A percentile compares a stretch with the other conserved stretches of the same genome.
Conservation (phyloP, 2,329 filamentous ascomycete genomes). For the Arthrobotrys sphaeroides region DNA sequence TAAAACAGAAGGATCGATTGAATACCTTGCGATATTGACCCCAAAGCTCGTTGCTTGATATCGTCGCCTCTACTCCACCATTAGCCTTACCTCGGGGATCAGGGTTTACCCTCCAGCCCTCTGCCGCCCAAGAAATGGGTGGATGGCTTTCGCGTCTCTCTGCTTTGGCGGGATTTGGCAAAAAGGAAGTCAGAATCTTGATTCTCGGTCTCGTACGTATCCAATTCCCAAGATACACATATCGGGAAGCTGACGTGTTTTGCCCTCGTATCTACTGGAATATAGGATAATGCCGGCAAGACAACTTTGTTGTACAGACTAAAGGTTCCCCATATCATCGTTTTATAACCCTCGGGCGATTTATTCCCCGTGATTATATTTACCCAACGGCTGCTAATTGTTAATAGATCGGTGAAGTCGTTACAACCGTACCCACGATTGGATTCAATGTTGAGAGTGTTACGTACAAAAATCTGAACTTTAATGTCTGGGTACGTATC, state of each 20-base stretch:
- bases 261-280: constrained; percentile 6
- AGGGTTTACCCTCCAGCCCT: background rate
- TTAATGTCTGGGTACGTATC: constrained; percentile 88
- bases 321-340: constrained; percentile 73
- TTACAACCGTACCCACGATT: constrained; percentile 98
- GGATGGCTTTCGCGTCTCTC: constrained; percentile 56
- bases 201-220: constrained; percentile 85
- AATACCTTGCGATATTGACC: background rate
- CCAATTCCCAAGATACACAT: background rate
- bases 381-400: background rate
- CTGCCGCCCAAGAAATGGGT: constrained; percentile 54
- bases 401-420: constrained; percentile 90
- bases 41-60: no score
- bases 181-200: constrained; percentile 97
- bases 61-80: background rate
- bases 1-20: no score
- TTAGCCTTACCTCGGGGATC: background rate
- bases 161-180: constrained; percentile 73
- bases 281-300: constrained; percentile 95
- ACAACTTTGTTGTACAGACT: constrained; percentile 95
- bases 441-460: constrained; percentile 99
- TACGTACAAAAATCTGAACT: constrained; percentile 97
- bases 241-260: background rate
- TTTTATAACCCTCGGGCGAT: background rate
- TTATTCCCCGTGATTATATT: background rate